Conservation (phyloP, 1,284 basidiomycete species). For the Leccinum brunneo-olivaceum region DNA sequence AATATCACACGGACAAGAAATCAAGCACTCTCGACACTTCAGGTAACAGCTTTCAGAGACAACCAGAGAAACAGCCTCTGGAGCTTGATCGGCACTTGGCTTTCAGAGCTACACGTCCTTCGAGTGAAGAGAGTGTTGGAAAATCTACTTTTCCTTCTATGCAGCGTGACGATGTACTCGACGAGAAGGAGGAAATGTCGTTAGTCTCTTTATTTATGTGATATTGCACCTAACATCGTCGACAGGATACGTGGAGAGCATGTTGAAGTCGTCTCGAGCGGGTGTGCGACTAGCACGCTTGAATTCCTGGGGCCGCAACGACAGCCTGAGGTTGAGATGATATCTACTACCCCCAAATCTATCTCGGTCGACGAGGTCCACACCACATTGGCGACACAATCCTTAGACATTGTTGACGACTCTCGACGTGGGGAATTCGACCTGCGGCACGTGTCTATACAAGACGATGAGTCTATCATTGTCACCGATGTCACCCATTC, state of each 20-base stretch:
- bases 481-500: background rate
- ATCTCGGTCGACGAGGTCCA: background rate
- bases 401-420: background rate
- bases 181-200: background rate
- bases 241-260: conserved; percentile 2
- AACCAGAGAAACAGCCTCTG: background rate
- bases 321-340: background rate
- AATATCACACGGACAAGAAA: background rate
- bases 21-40: background rate
- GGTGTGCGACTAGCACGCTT: background rate
- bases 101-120: background rate
- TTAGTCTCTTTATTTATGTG: background rate
- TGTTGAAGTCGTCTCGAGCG: background rate
- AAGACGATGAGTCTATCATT: background rate
- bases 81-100: background rate
- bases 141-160: background rate
- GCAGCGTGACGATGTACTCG: background rate
- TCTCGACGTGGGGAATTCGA: background rate
- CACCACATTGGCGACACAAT: background rate
- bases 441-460: background rate
- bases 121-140: background rate
- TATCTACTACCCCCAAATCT: background rate
- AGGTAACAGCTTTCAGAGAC: background rate
- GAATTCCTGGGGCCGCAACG: background rate
- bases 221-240: conserved; percentile 1